These are phyloP conservation scores for Calonectria pseudoreteaudii DNA, from an alignment of 2,329 filamentous ascomycete species.

Conservation along the genomic window DNA sequence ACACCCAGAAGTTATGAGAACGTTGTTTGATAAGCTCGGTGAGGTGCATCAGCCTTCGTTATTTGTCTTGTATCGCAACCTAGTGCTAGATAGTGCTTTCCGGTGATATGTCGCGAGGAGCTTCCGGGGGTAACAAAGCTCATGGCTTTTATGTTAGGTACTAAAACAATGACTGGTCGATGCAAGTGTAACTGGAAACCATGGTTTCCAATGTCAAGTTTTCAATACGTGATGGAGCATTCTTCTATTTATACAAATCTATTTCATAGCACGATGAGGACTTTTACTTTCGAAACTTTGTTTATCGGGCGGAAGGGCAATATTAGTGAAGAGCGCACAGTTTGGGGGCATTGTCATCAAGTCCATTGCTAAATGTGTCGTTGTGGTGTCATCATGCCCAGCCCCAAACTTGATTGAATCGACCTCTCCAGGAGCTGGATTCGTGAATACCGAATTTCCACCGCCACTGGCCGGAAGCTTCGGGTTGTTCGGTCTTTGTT, in stretches of 20 bases:
- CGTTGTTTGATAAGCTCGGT: not conserved
- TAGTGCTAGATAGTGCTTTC: not conserved
- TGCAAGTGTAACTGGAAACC: too few species aligned
- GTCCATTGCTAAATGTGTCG: not conserved
- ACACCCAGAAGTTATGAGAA: not conserved
- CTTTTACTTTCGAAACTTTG: too few species aligned
- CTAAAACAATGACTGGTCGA: not conserved
- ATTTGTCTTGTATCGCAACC: not conserved
- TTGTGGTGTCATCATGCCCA: not conserved
- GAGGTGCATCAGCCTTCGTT: accelerated
- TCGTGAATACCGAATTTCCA: not conserved
- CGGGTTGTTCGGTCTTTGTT: not conserved
- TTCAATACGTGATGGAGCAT: too few species aligned
- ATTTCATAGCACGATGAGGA: too few species aligned
- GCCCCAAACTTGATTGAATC: not conserved
- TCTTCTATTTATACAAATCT: too few species aligned
- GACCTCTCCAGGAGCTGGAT: not conserved
- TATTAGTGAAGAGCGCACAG: not conserved
- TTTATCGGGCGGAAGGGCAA: not conserved
- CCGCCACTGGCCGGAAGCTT: not conserved
- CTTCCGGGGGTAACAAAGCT: not conserved
- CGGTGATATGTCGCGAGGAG: not conserved
- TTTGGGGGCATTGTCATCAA: not conserved
- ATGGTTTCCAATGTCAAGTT: too few species aligned
- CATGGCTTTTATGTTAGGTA: not conserved